Evolutionary conservation across 345 rosid genomes (phyloP), one percentile per base, ranked within the genome.

Genomic region (Citrus maxima): DNA sequence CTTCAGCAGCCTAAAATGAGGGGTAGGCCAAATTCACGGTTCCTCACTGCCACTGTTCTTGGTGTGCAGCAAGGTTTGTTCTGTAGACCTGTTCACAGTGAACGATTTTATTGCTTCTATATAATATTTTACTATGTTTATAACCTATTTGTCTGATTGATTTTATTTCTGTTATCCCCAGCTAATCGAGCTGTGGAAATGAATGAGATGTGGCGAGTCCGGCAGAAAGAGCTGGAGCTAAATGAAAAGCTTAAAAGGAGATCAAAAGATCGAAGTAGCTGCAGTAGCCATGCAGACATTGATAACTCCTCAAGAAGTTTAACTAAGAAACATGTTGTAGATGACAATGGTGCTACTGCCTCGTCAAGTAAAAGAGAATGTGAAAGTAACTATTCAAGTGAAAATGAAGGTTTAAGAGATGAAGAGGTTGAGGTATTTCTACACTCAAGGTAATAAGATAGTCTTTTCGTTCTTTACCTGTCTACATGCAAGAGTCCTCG

Each of bases 41-140:
- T 95, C 85, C 98, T 92, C 46, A 88, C 90, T 13, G 96, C 98
- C n/a, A 93, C 97, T 66, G 95, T 93, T 80, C 97, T 84, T 73
- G 97, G 98, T 35, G 97, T 93, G 62, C 95, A 93, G 74, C 98
- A 95, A 89, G 91, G 98, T 95, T 37, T 62, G 82, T 63, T 67
- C 6, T 56, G 58, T 32, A 3, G 28, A 21, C 70, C 70, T 22
- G 40, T 35, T 66, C 37, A 35, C 25, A 19, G 12, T 25, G 69
- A 61, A 66, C 19, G 32, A 46, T 37, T 25, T 1, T 67, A 69
- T 59, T 49, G 7, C 21, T 28, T 60, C 69, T 63, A 16, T 76
- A 24, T 62, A 19, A 38, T 56, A 40, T 30, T 28, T 32, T 70
- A 54, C 10, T 55, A 10, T 75, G 65, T 19, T 10, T 69, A 54